phyloP scores from a whole-genome alignment of 169 alveolate genomes.

The Eimeria falciformis region DNA sequence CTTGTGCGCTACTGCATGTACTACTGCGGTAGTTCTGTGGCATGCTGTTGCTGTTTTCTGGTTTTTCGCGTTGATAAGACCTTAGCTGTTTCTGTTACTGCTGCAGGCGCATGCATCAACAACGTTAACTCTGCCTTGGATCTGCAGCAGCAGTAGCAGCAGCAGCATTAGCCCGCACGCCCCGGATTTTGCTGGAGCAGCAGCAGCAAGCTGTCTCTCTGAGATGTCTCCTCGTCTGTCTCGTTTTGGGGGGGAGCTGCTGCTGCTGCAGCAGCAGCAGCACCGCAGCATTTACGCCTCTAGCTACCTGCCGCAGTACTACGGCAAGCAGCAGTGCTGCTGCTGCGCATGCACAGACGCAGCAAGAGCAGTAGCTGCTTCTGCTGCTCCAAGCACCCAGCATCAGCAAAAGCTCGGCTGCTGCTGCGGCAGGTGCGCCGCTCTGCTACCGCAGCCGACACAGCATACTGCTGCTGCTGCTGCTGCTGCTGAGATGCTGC shows the following conservation, averaged over 20 bases:
- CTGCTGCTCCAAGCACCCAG: slow-evolving; percentile 19
- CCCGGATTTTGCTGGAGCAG: slow-evolving; percentile 56
- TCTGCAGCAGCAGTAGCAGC: slow-evolving; percentile 65
- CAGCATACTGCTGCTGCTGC: slow-evolving; percentile 32
- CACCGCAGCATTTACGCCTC: slow-evolving; percentile 41
- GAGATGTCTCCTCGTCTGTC: slow-evolving; percentile 55
- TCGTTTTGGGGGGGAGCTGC: slow-evolving; percentile 12
- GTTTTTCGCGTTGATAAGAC: background rate
- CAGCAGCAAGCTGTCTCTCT: slow-evolving; percentile 60
- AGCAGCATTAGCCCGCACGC: slow-evolving; percentile 64
- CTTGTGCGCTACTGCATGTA: background rate
- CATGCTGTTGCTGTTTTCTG: background rate
- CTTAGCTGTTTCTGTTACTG: slow-evolving; percentile 15
- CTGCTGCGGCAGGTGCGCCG: slow-evolving; percentile 70
- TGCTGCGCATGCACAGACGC: slow-evolving; percentile 58
- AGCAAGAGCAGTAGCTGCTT: background rate
- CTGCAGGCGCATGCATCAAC: slow-evolving; percentile 62
- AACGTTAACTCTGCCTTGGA: slow-evolving; percentile 2
- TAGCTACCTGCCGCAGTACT: slow-evolving; percentile 41
- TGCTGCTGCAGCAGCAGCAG: slow-evolving; percentile 67
- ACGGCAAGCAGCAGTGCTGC: slow-evolving; percentile 53
- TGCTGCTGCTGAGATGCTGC: background rate
- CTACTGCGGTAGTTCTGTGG: too few relatives aligned
- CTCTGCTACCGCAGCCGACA: slow-evolving; percentile 50
- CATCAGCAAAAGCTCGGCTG: slow-evolving; percentile 50